Conservation (phyloP, 305 asterid genomes). For the Fraxinus dipetala region DNA sequence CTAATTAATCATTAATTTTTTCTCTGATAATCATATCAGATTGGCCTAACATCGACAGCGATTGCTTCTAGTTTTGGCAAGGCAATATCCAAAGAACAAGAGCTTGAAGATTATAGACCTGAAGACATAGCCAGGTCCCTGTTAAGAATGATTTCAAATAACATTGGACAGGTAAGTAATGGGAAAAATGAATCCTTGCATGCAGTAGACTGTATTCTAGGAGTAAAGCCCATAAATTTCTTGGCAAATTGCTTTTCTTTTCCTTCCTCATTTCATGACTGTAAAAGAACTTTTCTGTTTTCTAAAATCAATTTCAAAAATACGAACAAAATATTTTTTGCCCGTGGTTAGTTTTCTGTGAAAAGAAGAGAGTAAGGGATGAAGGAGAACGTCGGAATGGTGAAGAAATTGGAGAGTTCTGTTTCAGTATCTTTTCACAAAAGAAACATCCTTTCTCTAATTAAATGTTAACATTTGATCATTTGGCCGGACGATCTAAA, state of each 20-base stretch:
- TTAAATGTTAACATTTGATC: neutral
- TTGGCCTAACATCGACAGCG: slow-evolving; percentile 79
- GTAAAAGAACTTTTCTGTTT: neutral
- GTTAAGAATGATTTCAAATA: slow-evolving; percentile 88
- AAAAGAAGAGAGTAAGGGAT: neutral
- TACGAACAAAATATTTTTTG: neutral
- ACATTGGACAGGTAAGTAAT: slow-evolving; percentile 74
- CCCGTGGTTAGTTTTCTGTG: neutral
- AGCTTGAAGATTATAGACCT: slow-evolving; percentile 68
- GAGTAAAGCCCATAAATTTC: neutral
- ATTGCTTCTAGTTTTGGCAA: slow-evolving; percentile 92
- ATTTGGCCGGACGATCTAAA: neutral
- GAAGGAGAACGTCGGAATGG: neutral
- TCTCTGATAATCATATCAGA: slow-evolving; percentile 39
- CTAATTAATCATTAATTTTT: slow-evolving; percentile 9
- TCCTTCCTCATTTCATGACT: neutral
- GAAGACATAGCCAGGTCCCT: slow-evolving; percentile 91
- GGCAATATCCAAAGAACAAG: slow-evolving; percentile 67
- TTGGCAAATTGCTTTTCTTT: neutral
- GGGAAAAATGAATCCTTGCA: neutral
- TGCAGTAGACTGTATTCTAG: neutral
- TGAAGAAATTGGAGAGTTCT: neutral
- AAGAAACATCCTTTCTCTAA: neutral
- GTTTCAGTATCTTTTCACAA: neutral
- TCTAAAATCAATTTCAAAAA: neutral